phyloP scores from a whole-genome alignment of 2,329 filamentous ascomycete genomes.

The Setomelanomma holmii region DNA sequence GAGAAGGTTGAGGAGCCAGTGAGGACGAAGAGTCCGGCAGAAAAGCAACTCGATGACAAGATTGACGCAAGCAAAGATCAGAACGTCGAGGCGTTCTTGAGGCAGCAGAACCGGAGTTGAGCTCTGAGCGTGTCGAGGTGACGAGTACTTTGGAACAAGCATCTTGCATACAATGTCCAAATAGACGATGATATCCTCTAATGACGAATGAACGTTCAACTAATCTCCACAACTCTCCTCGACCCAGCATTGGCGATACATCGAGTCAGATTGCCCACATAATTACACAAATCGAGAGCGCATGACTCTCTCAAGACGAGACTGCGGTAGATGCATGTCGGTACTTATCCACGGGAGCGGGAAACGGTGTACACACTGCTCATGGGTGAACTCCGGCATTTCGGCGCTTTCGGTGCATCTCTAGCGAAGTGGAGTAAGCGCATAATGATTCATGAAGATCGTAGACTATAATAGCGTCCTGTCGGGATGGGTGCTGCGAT shows the following conservation, averaged over 20 bases:
- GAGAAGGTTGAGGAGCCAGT: conserved; percentile 18
- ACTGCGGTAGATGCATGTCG: background rate
- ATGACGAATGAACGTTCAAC: background rate
- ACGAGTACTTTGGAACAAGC: background rate
- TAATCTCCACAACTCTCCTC: too few relatives aligned
- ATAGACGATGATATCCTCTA: background rate
- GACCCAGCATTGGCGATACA: too few relatives aligned
- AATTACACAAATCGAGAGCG: too few relatives aligned
- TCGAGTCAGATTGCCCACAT: background rate
- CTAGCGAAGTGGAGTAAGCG: background rate
- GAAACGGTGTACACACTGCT: too few relatives aligned
- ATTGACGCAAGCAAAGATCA: conserved; percentile 38
- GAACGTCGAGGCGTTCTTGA: conserved; percentile 43
- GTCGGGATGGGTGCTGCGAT: too few relatives aligned
- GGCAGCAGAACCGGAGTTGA: conserved; percentile 30
- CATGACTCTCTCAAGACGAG: too few relatives aligned
- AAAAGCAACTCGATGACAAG: conserved; percentile 37
- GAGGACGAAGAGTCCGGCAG: conserved; percentile 35
- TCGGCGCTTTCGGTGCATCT: background rate
- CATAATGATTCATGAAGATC: too few relatives aligned
- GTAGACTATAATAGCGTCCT: too few relatives aligned
- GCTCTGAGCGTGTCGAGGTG: background rate
- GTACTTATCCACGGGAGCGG: too few relatives aligned
- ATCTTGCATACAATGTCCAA: background rate
- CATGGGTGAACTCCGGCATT: background rate